Evolutionary conservation across 768 basidiomycete genomes (phyloP).

Genomic region (Bullera alba): DNA sequence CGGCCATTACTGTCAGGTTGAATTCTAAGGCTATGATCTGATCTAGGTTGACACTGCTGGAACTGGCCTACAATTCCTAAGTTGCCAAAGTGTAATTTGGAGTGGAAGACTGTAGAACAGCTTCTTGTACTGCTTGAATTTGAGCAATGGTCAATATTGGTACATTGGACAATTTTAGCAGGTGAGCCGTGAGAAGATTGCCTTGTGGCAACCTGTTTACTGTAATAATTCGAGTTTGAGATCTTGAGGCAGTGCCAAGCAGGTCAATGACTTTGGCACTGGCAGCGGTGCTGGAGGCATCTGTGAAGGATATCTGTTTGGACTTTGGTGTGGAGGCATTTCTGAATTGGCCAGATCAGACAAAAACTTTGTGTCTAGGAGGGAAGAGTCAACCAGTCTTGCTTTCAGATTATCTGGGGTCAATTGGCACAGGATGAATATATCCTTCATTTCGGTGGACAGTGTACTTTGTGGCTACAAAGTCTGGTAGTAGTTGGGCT

Average conservation of each 20-base stretch:
- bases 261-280: slow-evolving; percentile 35
- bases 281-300: neutral
- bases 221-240: slow-evolving; percentile 49
- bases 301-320: neutral
- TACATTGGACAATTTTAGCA: slow-evolving; percentile 69
- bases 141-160: slow-evolving; percentile 83
- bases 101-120: slow-evolving; percentile 47
- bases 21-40: too few relatives aligned
- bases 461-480: too few relatives aligned
- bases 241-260: slow-evolving; percentile 51
- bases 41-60: slow-evolving; percentile 74
- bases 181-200: slow-evolving; percentile 59
- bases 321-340: slow-evolving; percentile 1
- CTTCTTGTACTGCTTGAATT: slow-evolving; percentile 74
- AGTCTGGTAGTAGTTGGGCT: too few relatives aligned
- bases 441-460: slow-evolving; percentile 30
- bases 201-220: slow-evolving; percentile 73
- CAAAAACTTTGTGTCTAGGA: neutral
- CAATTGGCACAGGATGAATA: slow-evolving; percentile 18
- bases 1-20: too few relatives aligned
- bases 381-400: slow-evolving; percentile 25
- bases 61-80: slow-evolving; percentile 65
- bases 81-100: slow-evolving; percentile 16
- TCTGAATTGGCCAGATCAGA: neutral
- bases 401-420: slow-evolving; percentile 22